phyloP scores from a whole-genome alignment of 352 stramenopile species.

The Phytophthora pinifolia region DNA sequence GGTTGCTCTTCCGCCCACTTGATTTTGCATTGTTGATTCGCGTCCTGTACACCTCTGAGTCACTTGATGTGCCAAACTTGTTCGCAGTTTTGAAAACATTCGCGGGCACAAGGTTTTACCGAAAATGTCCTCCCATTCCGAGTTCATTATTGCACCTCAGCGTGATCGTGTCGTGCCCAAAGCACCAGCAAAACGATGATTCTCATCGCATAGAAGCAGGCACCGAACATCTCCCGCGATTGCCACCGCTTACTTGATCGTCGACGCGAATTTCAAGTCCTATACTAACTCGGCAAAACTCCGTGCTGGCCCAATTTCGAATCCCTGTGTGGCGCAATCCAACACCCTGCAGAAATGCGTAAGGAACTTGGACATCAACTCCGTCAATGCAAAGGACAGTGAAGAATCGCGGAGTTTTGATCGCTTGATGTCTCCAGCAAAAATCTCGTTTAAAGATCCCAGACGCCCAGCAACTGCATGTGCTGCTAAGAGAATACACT shows the following conservation, averaged over 20 bases:
- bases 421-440: not conserved
- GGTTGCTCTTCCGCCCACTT: no score
- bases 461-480: not conserved
- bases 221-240: slow-evolving; percentile 16
- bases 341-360: not conserved
- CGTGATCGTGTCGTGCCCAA: slow-evolving; percentile 22
- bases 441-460: not conserved
- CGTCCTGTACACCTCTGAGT: not conserved
- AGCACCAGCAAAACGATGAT: slow-evolving; percentile 28
- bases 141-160: slow-evolving; percentile 9
- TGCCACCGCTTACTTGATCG: no score
- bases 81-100: not conserved
- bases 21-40: not conserved
- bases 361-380: slow-evolving; percentile 1
- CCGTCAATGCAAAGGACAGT: not conserved
- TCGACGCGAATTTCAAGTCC: no score
- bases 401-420: slow-evolving; percentile 4
- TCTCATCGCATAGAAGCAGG: slow-evolving; percentile 27
- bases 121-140: not conserved
- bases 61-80: not conserved
- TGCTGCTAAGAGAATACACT: not conserved
- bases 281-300: no score
- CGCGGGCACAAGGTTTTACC: slow-evolving; percentile 1
- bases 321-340: not conserved
- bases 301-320: no score